phyloP scores from a whole-genome alignment of 2,329 filamentous ascomycete species.

The Pseudogymnoascus sp. region DNA sequence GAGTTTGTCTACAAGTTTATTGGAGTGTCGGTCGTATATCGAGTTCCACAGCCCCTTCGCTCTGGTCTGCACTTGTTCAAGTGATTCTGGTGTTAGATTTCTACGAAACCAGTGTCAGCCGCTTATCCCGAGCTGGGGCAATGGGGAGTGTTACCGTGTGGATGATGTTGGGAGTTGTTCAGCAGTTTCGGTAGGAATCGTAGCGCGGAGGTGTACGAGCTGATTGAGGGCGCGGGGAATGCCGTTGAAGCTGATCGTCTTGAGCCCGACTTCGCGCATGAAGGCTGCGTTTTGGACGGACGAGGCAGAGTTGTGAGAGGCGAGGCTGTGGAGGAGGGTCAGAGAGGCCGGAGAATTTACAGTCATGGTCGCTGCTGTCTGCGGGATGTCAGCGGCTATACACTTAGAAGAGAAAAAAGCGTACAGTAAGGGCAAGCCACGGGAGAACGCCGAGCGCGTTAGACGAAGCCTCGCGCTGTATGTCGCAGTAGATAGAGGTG shows the following conservation, averaged over 20 bases:
- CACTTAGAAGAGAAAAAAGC: conserved; percentile 16
- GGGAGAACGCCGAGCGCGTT: conserved; percentile 55
- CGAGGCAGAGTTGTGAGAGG: conserved; percentile 18
- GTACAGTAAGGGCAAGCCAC: conserved; percentile 60
- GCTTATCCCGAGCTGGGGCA: neutral
- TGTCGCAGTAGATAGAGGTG: conserved; percentile 53
- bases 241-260: conserved; percentile 74
- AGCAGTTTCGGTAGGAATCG: conserved; percentile 49
- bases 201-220: conserved; percentile 59
- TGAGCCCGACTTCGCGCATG: conserved; percentile 68
- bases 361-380: conserved; percentile 78
- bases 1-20: conserved; percentile 64
- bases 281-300: conserved; percentile 55
- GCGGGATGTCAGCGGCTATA: conserved; percentile 13
- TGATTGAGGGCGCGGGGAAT: conserved; percentile 53
- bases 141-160: conserved; percentile 33
- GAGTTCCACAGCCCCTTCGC: conserved; percentile 66
- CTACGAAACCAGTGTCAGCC: conserved; percentile 24
- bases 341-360: conserved; percentile 79
- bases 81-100: conserved; percentile 41
- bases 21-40: conserved; percentile 68
- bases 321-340: conserved; percentile 39
- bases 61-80: conserved; percentile 47
- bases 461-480: conserved; percentile 55
- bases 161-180: conserved; percentile 45